Evolutionary conservation across 805 yeast genomes (phyloP).

Genomic region (Lipomyces mesembrius): DNA sequence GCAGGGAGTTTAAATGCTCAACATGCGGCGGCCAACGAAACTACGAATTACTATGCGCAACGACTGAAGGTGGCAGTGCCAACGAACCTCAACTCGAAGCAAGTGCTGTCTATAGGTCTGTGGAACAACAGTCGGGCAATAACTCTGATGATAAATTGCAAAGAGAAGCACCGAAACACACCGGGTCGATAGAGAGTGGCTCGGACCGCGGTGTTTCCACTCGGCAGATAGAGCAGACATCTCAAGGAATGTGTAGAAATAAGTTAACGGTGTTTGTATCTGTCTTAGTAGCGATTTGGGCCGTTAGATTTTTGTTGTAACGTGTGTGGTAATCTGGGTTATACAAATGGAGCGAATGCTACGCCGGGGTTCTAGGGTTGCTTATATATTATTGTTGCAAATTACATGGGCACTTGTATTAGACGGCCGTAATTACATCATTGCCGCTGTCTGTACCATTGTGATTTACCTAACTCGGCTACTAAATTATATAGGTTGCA

Average conservation of each 20-base stretch:
- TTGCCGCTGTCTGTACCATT: too few relatives aligned
- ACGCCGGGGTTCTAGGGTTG: neutral
- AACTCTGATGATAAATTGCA: neutral
- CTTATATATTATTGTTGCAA: neutral
- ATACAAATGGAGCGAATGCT: too few relatives aligned
- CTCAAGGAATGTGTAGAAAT: neutral
- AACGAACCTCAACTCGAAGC: slow-evolving; percentile 5
- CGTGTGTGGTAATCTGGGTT: neutral
- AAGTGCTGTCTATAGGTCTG: neutral
- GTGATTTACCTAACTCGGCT: too few relatives aligned
- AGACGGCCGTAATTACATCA: too few relatives aligned
- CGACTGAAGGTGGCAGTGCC: neutral
- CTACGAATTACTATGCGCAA: slow-evolving; percentile 13
- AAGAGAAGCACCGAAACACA: neutral
- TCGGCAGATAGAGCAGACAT: neutral
- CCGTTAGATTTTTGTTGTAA: neutral
- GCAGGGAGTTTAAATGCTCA: slow-evolving; percentile 17
- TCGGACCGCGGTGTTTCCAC: neutral
- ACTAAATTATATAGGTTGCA: too few relatives aligned
- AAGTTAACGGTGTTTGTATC: neutral
- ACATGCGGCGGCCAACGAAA: slow-evolving; percentile 18
- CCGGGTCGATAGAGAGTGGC: neutral
- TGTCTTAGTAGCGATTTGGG: slow-evolving; percentile 1
- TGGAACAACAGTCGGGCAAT: neutral
- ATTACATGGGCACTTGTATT: neutral